Evolutionary conservation across 2,329 filamentous ascomycete genomes (phyloP), one percentile per base, ranked within the genome.

Genomic region (Diaporthe longicolla): DNA sequence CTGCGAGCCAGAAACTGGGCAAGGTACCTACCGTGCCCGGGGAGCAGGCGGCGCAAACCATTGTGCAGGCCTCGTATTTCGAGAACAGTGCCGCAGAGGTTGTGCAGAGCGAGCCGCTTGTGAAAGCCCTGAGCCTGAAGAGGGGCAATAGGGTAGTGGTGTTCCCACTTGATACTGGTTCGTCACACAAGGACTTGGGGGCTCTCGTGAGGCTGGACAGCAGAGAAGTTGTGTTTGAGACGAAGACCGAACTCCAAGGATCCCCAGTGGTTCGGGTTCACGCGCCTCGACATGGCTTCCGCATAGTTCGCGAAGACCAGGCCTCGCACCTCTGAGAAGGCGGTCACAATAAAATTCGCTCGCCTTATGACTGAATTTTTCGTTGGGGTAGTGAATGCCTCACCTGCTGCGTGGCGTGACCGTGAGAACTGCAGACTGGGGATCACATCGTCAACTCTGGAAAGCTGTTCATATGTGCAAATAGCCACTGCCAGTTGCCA

Each of bases 111-210:
- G 91, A 94, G 79, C 87, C 82, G 24, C 76, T 85, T 11, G 84
- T 82, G 0, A 76, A 76, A 21, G 82, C 88, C 3, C 81, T 88
- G 65, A 85, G 85, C 0, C 79, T 94, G 75, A 81, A 82, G 68
- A 84, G 82, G 74, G 92, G 91, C 1, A 84, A 89, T 40, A 76
- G 80, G 58, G 89, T 94, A 4, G 83, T 87, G 79, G 81, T 93
- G 35, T 90, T 87, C 84, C 92, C 92, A 7, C 88, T 87, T 2
- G 92, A 94, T 79, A 88, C 88, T 58, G 92, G 92, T 8, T 86
- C 83, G 70, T 85, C 80, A n/a, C 85, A 91, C 79, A 88, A 86
- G 76, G 92, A 94, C 78, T 79, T 80, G 1, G 92, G 92, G 0
- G 82, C 73, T 55, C 82, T 94, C 75, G 82, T 92, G 19, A 84